A percentile compares a stretch with the other conserved stretches of the same genome.
These are phyloP conservation scores for Beauveria pseudobassiana DNA, from an alignment of 2,329 filamentous ascomycete species.

Conservation along the genomic window DNA sequence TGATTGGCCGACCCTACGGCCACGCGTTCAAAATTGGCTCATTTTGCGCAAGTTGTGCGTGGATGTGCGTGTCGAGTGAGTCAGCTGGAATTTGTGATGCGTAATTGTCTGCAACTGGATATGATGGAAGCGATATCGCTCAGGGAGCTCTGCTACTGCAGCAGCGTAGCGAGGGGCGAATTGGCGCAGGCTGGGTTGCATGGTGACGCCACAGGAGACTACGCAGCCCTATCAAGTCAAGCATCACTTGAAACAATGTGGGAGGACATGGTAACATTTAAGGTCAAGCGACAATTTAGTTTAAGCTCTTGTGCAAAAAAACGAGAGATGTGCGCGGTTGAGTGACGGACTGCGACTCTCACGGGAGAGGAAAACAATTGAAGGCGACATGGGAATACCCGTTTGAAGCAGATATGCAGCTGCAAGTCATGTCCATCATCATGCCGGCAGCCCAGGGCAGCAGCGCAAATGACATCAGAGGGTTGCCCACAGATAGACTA, in stretches of 20 bases:
- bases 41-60: neutral
- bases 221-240: no score
- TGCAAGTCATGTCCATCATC: neutral
- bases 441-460: neutral
- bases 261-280: no score
- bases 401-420: neutral
- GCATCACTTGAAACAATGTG: no score
- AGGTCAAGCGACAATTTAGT: no score
- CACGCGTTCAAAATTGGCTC: neutral
- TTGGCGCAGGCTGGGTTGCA: no score
- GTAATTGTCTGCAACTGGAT: neutral
- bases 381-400: neutral
- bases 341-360: no score
- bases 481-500: neutral
- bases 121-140: neutral
- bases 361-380: no score
- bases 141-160: no score
- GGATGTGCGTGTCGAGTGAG: neutral
- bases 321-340: no score
- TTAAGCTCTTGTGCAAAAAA: no score
- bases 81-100: neutral
- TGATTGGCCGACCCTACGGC: neutral
- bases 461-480: constrained; percentile 2
- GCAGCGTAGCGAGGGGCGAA: no score
- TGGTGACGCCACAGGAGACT: no score